Conservation (phyloP, 176 grass and related monocot genomes). For the Oryza rufipogon region DNA sequence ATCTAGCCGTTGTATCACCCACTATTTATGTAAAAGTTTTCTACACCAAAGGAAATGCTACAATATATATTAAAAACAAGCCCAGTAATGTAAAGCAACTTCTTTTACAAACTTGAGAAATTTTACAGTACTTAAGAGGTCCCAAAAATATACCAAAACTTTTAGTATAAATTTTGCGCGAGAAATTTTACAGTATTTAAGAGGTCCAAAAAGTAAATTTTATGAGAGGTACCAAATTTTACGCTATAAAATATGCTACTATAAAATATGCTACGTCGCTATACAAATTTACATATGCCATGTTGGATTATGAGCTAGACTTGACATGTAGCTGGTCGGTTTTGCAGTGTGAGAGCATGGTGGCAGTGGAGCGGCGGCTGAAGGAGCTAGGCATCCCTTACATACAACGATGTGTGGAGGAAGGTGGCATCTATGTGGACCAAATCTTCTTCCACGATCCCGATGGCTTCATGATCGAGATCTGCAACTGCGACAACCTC, state of each 20-base stretch:
- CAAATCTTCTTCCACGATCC: slow-evolving; percentile 97
- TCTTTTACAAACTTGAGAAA: neutral
- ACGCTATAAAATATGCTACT: too few relatives aligned
- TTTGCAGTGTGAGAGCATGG: slow-evolving; percentile 92
- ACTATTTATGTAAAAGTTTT: too few relatives aligned
- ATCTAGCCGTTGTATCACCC: too few relatives aligned
- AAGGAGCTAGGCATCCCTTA: slow-evolving; percentile 64
- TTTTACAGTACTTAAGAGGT: too few relatives aligned
- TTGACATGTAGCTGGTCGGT: neutral
- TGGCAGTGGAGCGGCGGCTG: slow-evolving; percentile 62
- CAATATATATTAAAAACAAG: too few relatives aligned
- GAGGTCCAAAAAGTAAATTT: too few relatives aligned
- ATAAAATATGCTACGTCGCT: too few relatives aligned
- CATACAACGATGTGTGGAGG: slow-evolving; percentile 59
- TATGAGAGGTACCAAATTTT: too few relatives aligned
- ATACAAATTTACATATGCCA: neutral
- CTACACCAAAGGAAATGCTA: too few relatives aligned
- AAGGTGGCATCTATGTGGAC: slow-evolving; percentile 71
- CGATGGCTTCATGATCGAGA: slow-evolving; percentile 91
- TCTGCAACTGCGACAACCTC: slow-evolving; percentile 90
- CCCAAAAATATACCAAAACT: too few relatives aligned
- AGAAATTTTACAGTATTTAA: too few relatives aligned
- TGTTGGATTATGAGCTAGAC: neutral
- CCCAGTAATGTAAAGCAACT: neutral
- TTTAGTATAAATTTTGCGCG: too few relatives aligned